Base-by-base conservation (phyloP, 192 early-diverging fungal species). In the Powellomyces hirtus region DNA sequence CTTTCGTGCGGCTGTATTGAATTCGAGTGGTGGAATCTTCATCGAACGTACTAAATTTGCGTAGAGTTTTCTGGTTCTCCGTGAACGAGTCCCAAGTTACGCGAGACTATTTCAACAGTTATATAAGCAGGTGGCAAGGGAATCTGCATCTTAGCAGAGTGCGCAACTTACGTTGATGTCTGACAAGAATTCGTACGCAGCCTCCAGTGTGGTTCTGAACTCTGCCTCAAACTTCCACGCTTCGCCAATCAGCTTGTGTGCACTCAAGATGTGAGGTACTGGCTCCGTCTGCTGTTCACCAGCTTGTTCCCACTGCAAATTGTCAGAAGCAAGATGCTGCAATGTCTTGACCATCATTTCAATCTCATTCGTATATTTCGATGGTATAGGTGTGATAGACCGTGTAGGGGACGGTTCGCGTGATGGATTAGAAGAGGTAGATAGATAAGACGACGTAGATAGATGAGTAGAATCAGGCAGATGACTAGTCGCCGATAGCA, bases 191-290 rank as follows among this genome's bases (percentile, higher is more conserved):
- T 34, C 27, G 29, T 33, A 56, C 16, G 53, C 29, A 14, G 29
- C 31, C 3, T 56, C 53, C 3, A 56, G 29, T 16, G 53, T 56
- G 53, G 27, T 56, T 31, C 29, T 56, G 29, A 56, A 33, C 18
- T 56, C 53, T 7, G 53, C 53, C 29, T 56, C 53, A 34, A 56
- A 56, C 59, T 60, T 60, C 59, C 59, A 60, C 4, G 59, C 59
- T 20, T 60, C 59, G 2, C 14, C 33, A 7, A 60, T 60, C 3
- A 27, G 20, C 59, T 36, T 34, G 38, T 60, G 59, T 3, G 37
- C 34, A 20, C 59, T 60, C 36, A 60, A 11, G 20, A 37, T 24
- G 59, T 38, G 29, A 7, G 59, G 14, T 10, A 60, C 35, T n/a
- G 59, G 59, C 16, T 60, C 36, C n/a, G 13, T 22, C 13, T 20